Evolutionary conservation across 768 basidiomycete genomes (phyloP).

Genomic region (Boletus fagicola): DNA sequence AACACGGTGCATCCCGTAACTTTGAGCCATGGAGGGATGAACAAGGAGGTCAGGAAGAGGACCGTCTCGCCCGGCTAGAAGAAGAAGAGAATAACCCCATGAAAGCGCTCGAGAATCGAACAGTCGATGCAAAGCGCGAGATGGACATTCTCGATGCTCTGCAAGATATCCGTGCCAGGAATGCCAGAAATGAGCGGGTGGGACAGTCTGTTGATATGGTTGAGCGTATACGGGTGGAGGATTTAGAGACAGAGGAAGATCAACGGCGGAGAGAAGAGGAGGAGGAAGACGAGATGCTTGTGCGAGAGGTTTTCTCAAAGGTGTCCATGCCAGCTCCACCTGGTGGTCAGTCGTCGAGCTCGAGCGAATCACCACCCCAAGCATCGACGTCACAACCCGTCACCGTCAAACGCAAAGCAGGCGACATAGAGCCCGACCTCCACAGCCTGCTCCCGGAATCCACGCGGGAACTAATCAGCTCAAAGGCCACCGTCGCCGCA

Average conservation of each 20-base stretch:
- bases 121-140: conserved; percentile 89
- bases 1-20: conserved; percentile 96
- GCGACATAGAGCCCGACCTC: conserved; percentile 70
- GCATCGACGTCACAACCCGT: conserved; percentile 36
- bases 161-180: conserved; percentile 85
- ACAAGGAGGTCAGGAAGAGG: conserved; percentile 72
- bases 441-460: conserved; percentile 67
- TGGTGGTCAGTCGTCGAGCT: conserved; percentile 23
- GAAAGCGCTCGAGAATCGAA: conserved; percentile 93
- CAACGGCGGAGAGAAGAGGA: conserved; percentile 66
- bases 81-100: conserved; percentile 97
- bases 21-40: conserved; percentile 98
- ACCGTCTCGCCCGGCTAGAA: conserved; percentile 79
- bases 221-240: conserved; percentile 60
- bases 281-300: conserved; percentile 89
- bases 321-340: conserved; percentile 41
- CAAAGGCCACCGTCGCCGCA: conserved; percentile 43
- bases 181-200: conserved; percentile 84
- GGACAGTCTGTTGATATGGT: conserved; percentile 72
- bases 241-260: conserved; percentile 77
- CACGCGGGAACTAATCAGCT: conserved; percentile 54
- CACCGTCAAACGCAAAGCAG: conserved; percentile 87
- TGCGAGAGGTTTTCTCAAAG: conserved; percentile 85
- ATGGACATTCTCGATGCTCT: conserved; percentile 98
- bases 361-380: conserved; percentile 21